Conservation (phyloP, 2,329 filamentous ascomycete genomes). For the Scorias spongiosa region DNA sequence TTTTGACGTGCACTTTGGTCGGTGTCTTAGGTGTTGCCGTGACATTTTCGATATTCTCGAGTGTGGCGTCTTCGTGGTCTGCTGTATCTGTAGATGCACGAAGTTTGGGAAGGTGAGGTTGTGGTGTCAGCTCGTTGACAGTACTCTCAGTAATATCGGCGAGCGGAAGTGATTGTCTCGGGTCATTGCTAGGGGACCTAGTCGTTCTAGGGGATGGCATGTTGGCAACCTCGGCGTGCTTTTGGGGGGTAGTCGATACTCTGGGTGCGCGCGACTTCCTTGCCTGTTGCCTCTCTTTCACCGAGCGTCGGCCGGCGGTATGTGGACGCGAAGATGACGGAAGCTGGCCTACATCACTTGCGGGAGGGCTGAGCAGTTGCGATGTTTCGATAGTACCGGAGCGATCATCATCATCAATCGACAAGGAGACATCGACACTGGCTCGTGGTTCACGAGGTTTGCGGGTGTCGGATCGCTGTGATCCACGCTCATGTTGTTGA, state of each 20-base stretch:
- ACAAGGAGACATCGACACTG: too few relatives aligned
- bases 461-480: too few relatives aligned
- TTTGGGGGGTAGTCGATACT: slow-evolving; percentile 23
- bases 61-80: background rate
- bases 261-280: slow-evolving; percentile 24
- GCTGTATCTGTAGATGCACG: background rate
- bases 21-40: slow-evolving; percentile 11
- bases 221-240: slow-evolving; percentile 21
- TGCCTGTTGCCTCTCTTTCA: slow-evolving; percentile 36
- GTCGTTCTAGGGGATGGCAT: slow-evolving; percentile 37
- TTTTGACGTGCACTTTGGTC: slow-evolving; percentile 40
- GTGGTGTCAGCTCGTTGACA: slow-evolving; percentile 46
- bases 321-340: slow-evolving; percentile 40
- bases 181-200: slow-evolving; percentile 17
- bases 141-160: slow-evolving; percentile 57
- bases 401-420: background rate
- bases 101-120: slow-evolving; percentile 9
- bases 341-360: slow-evolving; percentile 34
- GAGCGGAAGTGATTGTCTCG: slow-evolving; percentile 43
- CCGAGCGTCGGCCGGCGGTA: slow-evolving; percentile 48
- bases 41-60: slow-evolving; percentile 1
- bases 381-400: slow-evolving; percentile 39
- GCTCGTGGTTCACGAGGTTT: too few relatives aligned
- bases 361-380: slow-evolving; percentile 43
- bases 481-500: too few relatives aligned